A percentile compares a stretch with the other conserved stretches of the same genome.
phyloP scores from a whole-genome alignment of 2,329 filamentous ascomycete species.

The Aureobasidium sp. region DNA sequence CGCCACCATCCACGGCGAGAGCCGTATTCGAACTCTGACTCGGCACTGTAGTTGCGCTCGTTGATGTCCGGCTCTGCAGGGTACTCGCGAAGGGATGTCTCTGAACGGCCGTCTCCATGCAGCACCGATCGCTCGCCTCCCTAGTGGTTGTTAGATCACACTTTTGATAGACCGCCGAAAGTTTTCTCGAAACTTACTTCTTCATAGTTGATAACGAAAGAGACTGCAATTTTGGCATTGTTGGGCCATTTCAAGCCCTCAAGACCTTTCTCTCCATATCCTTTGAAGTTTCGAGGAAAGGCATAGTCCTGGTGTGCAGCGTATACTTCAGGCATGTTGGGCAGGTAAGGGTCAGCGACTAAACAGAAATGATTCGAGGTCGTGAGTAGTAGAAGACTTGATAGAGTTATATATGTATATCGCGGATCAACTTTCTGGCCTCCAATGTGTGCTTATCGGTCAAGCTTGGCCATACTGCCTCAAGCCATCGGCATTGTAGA shows the following conservation, averaged over 20 bases:
- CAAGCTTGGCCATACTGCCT: neutral
- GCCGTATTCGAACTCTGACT: slow-evolving; percentile 45
- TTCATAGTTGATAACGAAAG: slow-evolving; percentile 40
- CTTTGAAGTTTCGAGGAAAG: slow-evolving; percentile 23
- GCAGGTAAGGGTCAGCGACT: neutral
- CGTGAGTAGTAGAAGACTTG: neutral
- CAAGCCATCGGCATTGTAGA: neutral
- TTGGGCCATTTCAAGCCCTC: slow-evolving; percentile 32
- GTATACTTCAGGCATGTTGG: neutral
- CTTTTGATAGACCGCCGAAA: neutral
- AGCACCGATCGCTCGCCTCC: slow-evolving; percentile 33
- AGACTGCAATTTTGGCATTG: slow-evolving; percentile 35
- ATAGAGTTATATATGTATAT: neutral
- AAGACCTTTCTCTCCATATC: slow-evolving; percentile 17
- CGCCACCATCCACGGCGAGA: slow-evolving; percentile 43
- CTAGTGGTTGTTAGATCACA: neutral
- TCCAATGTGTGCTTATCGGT: neutral
- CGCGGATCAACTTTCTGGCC: neutral
- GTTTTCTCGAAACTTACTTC: slow-evolving; percentile 20
- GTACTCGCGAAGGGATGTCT: slow-evolving; percentile 32
- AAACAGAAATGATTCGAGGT: neutral
- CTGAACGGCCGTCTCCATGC: slow-evolving; percentile 31
- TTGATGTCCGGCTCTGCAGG: neutral
- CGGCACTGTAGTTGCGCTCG: slow-evolving; percentile 35
- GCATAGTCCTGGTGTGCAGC: slow-evolving; percentile 5